Conservation (phyloP, 2,329 filamentous ascomycete genomes). For the Pseudocercospora fuligena region DNA sequence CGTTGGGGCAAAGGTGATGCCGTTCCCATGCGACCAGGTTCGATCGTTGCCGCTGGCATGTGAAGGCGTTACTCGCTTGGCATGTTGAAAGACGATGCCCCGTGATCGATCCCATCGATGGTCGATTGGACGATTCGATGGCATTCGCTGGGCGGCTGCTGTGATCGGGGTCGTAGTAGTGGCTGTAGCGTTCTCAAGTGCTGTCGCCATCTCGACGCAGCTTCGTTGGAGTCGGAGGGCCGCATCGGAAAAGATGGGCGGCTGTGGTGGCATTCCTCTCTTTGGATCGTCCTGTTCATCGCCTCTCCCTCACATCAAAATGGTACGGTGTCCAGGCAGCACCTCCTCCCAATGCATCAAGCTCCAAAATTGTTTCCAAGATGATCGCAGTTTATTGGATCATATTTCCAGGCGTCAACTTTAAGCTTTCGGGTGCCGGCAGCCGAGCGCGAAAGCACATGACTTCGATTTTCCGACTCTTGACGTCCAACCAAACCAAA, state of each 20-base stretch:
- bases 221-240: conserved; percentile 21
- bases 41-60: neutral
- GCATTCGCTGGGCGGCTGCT: conserved; percentile 22
- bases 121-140: conserved; percentile 36
- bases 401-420: neutral
- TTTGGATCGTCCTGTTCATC: conserved; percentile 20
- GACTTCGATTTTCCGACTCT: neutral
- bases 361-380: neutral
- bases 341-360: neutral
- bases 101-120: conserved; percentile 38
- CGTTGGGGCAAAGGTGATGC: neutral
- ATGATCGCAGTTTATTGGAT: neutral
- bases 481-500: neutral
- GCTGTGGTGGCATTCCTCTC: conserved; percentile 19
- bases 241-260: conserved; percentile 27
- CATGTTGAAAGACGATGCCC: conserved; percentile 32
- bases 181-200: conserved; percentile 14
- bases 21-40: conserved; percentile 3
- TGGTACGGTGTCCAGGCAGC: neutral
- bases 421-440: neutral
- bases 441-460: neutral
- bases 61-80: conserved; percentile 7
- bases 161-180: neutral
- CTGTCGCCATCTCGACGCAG: conserved; percentile 18
- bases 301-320: neutral